Percentiles rank a stretch among this genome's conserved stretches.
Conservation (phyloP, 1,139 yeast genomes). For the Saccharomyces hybrid region DNA sequence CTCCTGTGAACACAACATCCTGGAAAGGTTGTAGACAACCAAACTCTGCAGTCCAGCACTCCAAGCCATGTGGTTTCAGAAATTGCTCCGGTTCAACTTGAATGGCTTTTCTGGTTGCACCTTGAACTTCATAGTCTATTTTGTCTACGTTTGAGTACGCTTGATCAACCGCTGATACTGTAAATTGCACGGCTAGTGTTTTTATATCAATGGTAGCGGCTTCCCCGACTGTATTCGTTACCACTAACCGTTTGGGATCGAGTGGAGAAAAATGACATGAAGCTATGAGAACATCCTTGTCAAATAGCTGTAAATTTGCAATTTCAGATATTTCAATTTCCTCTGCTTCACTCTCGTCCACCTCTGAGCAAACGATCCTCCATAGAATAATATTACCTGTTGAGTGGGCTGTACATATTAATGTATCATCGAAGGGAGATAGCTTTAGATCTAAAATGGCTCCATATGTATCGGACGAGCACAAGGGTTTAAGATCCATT, state of each 20-base stretch:
- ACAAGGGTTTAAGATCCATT: constrained; percentile 24
- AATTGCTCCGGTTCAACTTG: constrained; percentile 10
- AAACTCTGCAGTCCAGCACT: constrained; percentile 86
- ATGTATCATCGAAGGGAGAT: constrained; percentile 43
- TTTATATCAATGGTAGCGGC: constrained; percentile 23
- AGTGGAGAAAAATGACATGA: constrained; percentile 54
- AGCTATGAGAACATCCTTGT: constrained; percentile 48
- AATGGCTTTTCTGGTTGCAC: constrained; percentile 7
- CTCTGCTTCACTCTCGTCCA: constrained; percentile 16
- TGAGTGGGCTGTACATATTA: constrained; percentile 65
- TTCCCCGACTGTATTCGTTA: constrained; percentile 60
- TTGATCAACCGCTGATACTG: neutral
- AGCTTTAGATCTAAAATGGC: constrained; percentile 76
- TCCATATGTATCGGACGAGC: constrained; percentile 39
- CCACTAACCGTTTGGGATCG: constrained; percentile 33
- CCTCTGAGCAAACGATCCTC: constrained; percentile 33
- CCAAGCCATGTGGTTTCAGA: constrained; percentile 48
- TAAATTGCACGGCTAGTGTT: constrained; percentile 3
- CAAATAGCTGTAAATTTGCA: constrained; percentile 39
- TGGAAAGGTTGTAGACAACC: constrained; percentile 49
- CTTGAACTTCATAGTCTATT: constrained; percentile 19
- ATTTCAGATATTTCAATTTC: constrained; percentile 8
- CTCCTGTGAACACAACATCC: constrained; percentile 74
- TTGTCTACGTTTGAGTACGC: constrained; percentile 8
- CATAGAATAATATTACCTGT: constrained; percentile 68